Base-by-base conservation (phyloP, 495 filamentous ascomycete genomes). In the Xylaria acuta region DNA sequence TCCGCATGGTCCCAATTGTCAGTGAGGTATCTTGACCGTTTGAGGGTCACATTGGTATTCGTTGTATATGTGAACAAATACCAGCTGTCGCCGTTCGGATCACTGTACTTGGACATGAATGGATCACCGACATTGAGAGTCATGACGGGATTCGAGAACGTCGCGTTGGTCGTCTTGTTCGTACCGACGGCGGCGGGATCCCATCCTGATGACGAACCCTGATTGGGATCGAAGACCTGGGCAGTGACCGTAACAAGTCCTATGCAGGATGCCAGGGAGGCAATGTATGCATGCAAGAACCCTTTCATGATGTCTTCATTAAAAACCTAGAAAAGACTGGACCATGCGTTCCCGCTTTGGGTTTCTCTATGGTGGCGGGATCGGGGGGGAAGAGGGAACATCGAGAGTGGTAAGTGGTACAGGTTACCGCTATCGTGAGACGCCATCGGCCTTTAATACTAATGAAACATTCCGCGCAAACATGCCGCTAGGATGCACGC, bases 1-100 rank as follows among this genome's bases (percentile, higher is more conserved):
- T 85, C 84, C n/a, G 81, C 81, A 73, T 78, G 77, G 40, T 84
- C 82, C 83, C 82, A 86, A 59, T 87, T 78, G 63, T 80, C 76
- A 45, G 79, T 81, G 20, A 81, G 74, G n/a, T 77, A 75, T 68
- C 75, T 75, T 32, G 77, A 80, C 36, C 80, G 77, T 43, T 70
- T 76, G 16, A 82, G 65, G 6, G 80, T 82, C 47, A 82, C 72
- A 47, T 82, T 82, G 18, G 47, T 18, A 32, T 76, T 79, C 0
- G 78, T 79, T 12, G 80, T 63, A 38, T 80, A 81, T 4, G 80
- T 82, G 67, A 81, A 77, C 32, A 80, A 60, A 71, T 82, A 82
- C 76, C 76, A 81, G 18, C 72, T 79, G 56, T 78, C 75, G 53
- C 77, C 77, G 45, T 73, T 68, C 6, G 64, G 60, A 56, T 72